Base-by-base conservation (phyloP, 108 stramenopile genomes). In the Bacterosira constricta region DNA sequence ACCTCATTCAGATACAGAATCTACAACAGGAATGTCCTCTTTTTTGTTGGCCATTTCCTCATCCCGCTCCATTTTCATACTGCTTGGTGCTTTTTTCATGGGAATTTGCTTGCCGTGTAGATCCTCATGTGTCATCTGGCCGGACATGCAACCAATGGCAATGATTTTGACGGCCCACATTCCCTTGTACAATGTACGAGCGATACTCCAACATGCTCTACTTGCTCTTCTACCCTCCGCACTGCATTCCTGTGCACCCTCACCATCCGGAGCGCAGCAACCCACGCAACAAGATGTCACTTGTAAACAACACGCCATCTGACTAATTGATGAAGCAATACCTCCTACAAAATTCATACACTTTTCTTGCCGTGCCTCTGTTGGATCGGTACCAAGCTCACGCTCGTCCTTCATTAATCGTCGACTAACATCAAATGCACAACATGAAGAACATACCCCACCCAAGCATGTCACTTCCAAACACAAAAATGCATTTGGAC, bases 391-490 rank as follows among this genome's bases (percentile, higher is more conserved):
- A 3, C 77, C 81, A 25, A 88, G 57, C 35, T 77, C 78, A 15
- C 82, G 75, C 36, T 88, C 69, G 3, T 81, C 77, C 36, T 70
- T 72, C 53, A 82, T 72, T 59, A 84, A 64, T 18, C 83, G 74
- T 51, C 87, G 71, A 39, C 74, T 85, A 46, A 85, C 87, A 69
- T 88, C 65, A 63, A 81, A 83, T 25, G 87, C 85, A 71, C 87
- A 88, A 42, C 87, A 88, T 15, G 81, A 52, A 47, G 71, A 74
- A 66, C 75, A 83, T n/a, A 70, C 10, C 20, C 87, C 82, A 39
- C 72, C 87, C 31, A 85, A 38, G 32, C 73, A 72, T 10, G 45
- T 49, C 0, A 88, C 83, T 54, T 88, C 84, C 10, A 75, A 49
- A 66, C 84, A 85, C 15, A 88, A 50, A 55, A 88, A 85, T 23